These are phyloP conservation scores for Dendrobium huoshanense DNA, from an alignment of 106 monocot genomes.

Conservation along the genomic window DNA sequence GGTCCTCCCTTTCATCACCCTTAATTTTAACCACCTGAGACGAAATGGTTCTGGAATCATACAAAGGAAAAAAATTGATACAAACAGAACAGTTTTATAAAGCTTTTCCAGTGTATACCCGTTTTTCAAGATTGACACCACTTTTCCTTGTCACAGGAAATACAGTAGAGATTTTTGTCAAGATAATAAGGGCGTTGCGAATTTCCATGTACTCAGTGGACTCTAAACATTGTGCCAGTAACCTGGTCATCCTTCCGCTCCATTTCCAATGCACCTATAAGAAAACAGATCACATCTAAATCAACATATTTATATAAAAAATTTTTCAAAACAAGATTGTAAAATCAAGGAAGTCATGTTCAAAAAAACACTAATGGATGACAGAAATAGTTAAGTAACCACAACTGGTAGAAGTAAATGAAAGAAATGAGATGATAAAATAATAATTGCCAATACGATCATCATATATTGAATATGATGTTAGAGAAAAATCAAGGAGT, in stretches of 20 bases:
- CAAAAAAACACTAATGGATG: background rate
- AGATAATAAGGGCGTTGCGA: constrained; percentile 85
- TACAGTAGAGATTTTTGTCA: constrained; percentile 89
- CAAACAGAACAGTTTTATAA: background rate
- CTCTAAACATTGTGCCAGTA: constrained; percentile 89
- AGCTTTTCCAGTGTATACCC: constrained; percentile 36
- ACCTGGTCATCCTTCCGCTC: constrained; percentile 72
- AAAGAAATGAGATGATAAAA: background rate
- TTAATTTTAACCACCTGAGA: constrained; percentile 86
- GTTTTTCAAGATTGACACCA: constrained; percentile 86
- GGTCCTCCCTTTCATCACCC: constrained; percentile 89
- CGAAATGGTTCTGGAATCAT: background rate
- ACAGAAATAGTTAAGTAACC: background rate
- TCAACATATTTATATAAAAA: background rate
- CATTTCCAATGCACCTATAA: constrained; percentile 84
- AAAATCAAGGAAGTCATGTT: background rate
- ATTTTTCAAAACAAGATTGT: background rate
- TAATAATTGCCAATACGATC: background rate
- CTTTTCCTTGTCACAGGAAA: constrained; percentile 89
- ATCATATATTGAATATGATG: constrained; percentile 1
- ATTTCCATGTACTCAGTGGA: constrained; percentile 94
- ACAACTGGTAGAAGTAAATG: background rate
- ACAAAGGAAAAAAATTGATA: background rate
- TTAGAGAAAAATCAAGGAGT: background rate
- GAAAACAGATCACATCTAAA: background rate